Evolutionary conservation across 2,329 filamentous ascomycete genomes (phyloP).

Genomic region (Penicillium sp.): DNA sequence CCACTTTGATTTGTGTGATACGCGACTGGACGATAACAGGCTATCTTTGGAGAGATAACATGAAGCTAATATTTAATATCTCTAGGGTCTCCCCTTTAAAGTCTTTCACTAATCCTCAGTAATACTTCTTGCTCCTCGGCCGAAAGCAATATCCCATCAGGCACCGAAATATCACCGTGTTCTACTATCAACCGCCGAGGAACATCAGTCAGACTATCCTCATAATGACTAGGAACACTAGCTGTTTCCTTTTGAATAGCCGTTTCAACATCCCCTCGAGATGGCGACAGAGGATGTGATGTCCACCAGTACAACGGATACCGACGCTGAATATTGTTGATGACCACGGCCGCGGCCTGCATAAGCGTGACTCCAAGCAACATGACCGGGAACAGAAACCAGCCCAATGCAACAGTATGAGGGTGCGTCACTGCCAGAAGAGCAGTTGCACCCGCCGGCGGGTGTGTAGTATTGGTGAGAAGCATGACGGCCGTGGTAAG

Average conservation of each 20-base stretch:
- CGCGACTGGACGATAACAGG: constrained; percentile 6
- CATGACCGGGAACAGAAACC: constrained; percentile 66
- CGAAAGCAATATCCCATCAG: constrained; percentile 37
- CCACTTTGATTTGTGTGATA: constrained; percentile 5
- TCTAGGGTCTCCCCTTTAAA: constrained; percentile 21
- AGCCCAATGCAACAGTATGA: constrained; percentile 55
- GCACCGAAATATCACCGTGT: constrained; percentile 32
- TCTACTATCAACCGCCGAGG: constrained; percentile 33
- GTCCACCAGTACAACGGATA: constrained; percentile 71
- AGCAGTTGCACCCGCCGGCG: constrained; percentile 72
- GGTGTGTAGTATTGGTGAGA: constrained; percentile 70
- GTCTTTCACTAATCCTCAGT: constrained; percentile 35
- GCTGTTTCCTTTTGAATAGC: constrained; percentile 19
- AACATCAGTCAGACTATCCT: constrained; percentile 25
- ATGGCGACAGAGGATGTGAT: constrained; percentile 28
- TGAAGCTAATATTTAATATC: neutral
- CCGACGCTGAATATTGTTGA: constrained; percentile 68
- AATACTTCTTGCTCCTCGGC: constrained; percentile 35
- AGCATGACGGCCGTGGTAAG: constrained; percentile 64
- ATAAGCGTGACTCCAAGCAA: constrained; percentile 62
- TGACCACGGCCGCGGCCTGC: constrained; percentile 59
- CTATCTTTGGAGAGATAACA: neutral
- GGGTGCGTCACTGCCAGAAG: constrained; percentile 63
- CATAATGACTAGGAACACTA: constrained; percentile 21
- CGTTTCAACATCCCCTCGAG: constrained; percentile 21